These are phyloP conservation scores for Neopestalotiopsis sp. DNA, from an alignment of 2,329 filamentous ascomycete genomes.

Conservation along the genomic window DNA sequence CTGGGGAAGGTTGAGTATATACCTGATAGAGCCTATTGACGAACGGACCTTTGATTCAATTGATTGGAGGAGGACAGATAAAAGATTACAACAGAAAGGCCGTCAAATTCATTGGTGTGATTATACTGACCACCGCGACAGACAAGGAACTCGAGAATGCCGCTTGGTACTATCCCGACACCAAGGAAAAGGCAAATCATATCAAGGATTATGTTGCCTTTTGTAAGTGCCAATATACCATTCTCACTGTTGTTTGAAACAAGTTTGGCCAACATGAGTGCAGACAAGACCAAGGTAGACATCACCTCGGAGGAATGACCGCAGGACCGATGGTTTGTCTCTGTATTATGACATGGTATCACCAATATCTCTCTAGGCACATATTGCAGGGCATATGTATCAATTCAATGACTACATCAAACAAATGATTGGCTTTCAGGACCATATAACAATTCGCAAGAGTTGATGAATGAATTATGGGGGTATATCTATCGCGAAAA, in stretches of 20 bases:
- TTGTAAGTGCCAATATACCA: slow-evolving; percentile 46
- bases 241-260: background rate
- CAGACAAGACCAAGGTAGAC: slow-evolving; percentile 41
- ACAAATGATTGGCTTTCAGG: too few species aligned
- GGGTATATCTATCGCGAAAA: background rate
- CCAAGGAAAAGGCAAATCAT: slow-evolving; percentile 50
- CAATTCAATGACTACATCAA: too few species aligned
- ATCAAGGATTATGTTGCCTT: slow-evolving; percentile 64
- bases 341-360: too few species aligned
- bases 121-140: slow-evolving; percentile 23
- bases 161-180: slow-evolving; percentile 63
- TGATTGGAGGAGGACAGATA: too few species aligned
- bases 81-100: too few species aligned
- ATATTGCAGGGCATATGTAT: too few species aligned
- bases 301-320: slow-evolving; percentile 11
- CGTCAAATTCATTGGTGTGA: background rate
- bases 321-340: background rate
- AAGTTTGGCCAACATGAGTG: background rate
- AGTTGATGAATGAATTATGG: background rate
- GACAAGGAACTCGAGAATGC: slow-evolving; percentile 55
- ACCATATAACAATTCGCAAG: background rate
- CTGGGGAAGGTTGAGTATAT: background rate
- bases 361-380: too few species aligned
- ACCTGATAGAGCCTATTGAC: background rate
- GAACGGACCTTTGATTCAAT: too few species aligned